phyloP scores from a whole-genome alignment of 2,329 filamentous ascomycete genomes.

The Fusarium azukiicola region DNA sequence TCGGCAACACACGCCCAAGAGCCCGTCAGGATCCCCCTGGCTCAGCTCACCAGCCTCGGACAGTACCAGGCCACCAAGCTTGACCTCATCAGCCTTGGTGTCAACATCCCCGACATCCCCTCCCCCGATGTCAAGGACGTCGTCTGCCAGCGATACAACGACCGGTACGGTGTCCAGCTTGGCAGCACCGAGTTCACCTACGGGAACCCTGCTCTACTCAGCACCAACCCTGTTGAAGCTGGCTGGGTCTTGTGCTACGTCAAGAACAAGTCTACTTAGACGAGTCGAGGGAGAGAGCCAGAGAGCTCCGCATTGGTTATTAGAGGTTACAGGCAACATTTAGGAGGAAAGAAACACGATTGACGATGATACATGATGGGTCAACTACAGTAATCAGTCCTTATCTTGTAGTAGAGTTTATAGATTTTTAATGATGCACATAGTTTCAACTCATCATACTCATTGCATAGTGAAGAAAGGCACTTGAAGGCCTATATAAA shows the following conservation, averaged over 20 bases:
- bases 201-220: conserved; percentile 36
- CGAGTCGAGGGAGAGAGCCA: neutral
- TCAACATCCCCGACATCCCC: conserved; percentile 26
- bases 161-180: conserved; percentile 42
- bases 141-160: conserved; percentile 39
- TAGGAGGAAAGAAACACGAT: neutral
- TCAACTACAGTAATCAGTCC: no score
- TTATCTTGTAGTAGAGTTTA: no score
- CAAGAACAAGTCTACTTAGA: conserved; percentile 29
- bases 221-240: conserved; percentile 45
- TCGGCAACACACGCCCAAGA: conserved; percentile 33
- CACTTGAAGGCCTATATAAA: no score
- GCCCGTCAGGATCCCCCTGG: conserved; percentile 39
- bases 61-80: conserved; percentile 37
- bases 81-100: conserved; percentile 26
- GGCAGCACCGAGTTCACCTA: conserved; percentile 38
- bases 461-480: no score
- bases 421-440: no score
- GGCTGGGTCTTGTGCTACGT: conserved; percentile 42
- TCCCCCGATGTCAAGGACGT: conserved; percentile 30
- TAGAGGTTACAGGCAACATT: neutral
- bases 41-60: conserved; percentile 39
- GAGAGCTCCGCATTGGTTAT: neutral
- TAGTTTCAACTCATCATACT: no score
- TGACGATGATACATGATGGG: no score